Evolutionary conservation across 805 yeast species (phyloP), one percentile per base, ranked within the genome.

Genomic region (Komagataella mondaviorum): DNA sequence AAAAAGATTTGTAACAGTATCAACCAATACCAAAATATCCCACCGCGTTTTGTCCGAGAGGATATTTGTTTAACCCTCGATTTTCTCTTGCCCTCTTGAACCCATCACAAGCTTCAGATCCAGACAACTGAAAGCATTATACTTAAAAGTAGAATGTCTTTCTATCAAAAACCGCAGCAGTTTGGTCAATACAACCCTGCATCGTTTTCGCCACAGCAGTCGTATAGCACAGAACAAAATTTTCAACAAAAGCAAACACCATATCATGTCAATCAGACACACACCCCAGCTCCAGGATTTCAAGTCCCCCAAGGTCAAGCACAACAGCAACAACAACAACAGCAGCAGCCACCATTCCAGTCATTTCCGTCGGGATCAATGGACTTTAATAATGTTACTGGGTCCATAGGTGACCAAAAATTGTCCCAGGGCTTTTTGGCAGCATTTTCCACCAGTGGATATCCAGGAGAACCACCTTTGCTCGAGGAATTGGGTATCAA

Each of bases 401-500:
- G 76, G 5, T 63, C 60, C 16, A 72, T 72, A 73, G 73, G 71
- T 10, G 59, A 59, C 14, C 71, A 67, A 45, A 71, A 72, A 51
- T 71, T 91, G 49, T 75, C 88, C 1, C 71, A 80, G 0, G 99
- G 99, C 1, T 62, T 89, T 48, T 65, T 95, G 4, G 95, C 96
- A 3, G 99, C 98, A 0, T 83, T 93, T 60, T 87, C 96, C 1
- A 85, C 96, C 0, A 73, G 85, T 0, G 99, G 99, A 0, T 93
- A 93, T 62, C 82, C 96, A 0, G 91, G 89, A n/a, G 99, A 93
- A 65, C 90, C 96, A 0, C 89, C 97, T 2, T 71, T 93, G 48
- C 70, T 93, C 50, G 96, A 93, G 63, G 99, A 93, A 63, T 67
- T 93, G 23, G 99, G 98, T 2, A 87, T 93, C 62, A 90, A 93